phyloP scores from a whole-genome alignment of 305 asterid species.

The Fraxinus ornus region DNA sequence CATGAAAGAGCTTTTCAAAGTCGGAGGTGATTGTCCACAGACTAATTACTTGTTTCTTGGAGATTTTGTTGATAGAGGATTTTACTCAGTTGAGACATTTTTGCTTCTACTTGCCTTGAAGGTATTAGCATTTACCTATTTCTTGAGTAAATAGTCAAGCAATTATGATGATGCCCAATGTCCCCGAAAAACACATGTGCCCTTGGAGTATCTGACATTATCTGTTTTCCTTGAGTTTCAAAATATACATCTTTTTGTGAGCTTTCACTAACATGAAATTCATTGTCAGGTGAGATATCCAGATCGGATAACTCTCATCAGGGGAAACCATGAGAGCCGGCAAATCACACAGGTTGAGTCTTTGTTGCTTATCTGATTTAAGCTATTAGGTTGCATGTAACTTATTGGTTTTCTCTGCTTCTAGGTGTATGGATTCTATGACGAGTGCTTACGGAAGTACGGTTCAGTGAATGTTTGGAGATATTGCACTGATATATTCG shows the following conservation, averaged over 20 bases:
- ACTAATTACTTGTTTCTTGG: slow-evolving; percentile 97
- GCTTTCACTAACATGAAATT: slow-evolving; percentile 30
- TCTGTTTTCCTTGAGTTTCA: slow-evolving; percentile 5
- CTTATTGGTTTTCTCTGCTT: slow-evolving; percentile 25
- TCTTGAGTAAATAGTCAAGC: slow-evolving; percentile 11
- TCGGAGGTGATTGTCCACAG: slow-evolving; percentile 92
- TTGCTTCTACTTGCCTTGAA: slow-evolving; percentile 90
- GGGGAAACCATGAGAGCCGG: slow-evolving; percentile 99
- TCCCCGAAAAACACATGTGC: neutral
- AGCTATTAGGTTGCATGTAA: slow-evolving; percentile 17
- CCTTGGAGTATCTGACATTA: slow-evolving; percentile 8
- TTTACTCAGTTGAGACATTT: slow-evolving; percentile 95
- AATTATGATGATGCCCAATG: slow-evolving; percentile 1
- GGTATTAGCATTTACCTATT: slow-evolving; percentile 46
- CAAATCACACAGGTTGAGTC: slow-evolving; percentile 90
- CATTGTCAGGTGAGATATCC: slow-evolving; percentile 87
- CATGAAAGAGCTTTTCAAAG: slow-evolving; percentile 97
- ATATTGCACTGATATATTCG: slow-evolving; percentile 97
- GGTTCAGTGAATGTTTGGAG: slow-evolving; percentile 96
- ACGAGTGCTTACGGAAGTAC: slow-evolving; percentile 93
- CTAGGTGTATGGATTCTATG: slow-evolving; percentile 97
- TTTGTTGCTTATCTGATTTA: slow-evolving; percentile 14
- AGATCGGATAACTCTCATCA: slow-evolving; percentile 89
- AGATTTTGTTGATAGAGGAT: slow-evolving; percentile 97
- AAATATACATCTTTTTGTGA: neutral